Evolutionary conservation across 805 yeast genomes (phyloP), one percentile per base, ranked within the genome.

Genomic region (Millerozyma acaciae): DNA sequence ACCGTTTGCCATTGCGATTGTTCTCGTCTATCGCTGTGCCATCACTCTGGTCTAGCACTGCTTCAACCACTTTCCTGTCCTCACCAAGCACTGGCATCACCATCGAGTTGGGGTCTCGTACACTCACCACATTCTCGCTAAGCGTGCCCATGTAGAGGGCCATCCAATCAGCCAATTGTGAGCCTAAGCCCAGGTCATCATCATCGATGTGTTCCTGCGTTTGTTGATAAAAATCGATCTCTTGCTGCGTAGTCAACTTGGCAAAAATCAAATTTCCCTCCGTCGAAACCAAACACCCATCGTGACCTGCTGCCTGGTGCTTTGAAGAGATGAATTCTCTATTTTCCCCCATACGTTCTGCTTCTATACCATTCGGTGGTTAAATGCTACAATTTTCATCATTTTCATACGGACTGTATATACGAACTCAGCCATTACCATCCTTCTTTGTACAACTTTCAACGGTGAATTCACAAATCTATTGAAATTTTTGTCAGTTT

Each of bases 281-380:
- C 41, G 78, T 78, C 8, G 49, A 44, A 4, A 75, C 73, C 34
- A 86, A 45, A 3, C 83, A 74, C 0, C 96, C 97, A 5, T 70
- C 84, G 50, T 90, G 98, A 5, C 98, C 98, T 0, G 97, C 97
- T 3, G 93, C 97, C 57, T 79, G 83, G 50, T 84, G 85, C n/a
- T 35, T 33, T 8, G 55, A 39, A 7, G 47, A 47, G 4, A 33
- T 26, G 30, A 26, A 27, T 15, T n/a, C 22, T 13, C 16, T 28
- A 18, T 7, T n/a, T n/a, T 15, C 13, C 7, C 26, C 26, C 26
- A 23, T 23, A 15, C 12, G 7, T 23, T n/a, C 26, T 6, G 26
- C 26, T 23, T n/a, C n/a, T n/a, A n/a, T n/a, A n/a, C n/a, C n/a
- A n/a, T n/a, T n/a, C n/a, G n/a, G n/a, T n/a, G n/a, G n/a, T n/a